These are phyloP conservation scores for Talaromyces liani DNA, from an alignment of 495 filamentous ascomycete species.

Conservation along the genomic window DNA sequence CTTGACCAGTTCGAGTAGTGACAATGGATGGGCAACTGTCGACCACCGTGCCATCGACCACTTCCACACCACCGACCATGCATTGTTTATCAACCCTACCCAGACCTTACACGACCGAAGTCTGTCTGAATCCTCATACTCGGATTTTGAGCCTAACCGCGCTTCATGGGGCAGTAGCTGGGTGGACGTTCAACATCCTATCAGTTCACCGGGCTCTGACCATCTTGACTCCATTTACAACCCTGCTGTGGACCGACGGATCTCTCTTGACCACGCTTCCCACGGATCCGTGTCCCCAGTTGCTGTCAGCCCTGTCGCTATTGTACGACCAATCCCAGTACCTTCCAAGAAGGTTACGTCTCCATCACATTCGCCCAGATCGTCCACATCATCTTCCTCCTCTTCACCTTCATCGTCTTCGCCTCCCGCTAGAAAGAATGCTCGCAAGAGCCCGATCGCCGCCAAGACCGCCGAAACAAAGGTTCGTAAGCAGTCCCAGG, in stretches of 20 bases:
- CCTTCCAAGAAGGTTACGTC: conserved; percentile 64
- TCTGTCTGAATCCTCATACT: conserved; percentile 76
- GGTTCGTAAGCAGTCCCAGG: conserved; percentile 63
- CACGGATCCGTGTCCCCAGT: conserved; percentile 41
- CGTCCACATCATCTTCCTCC: conserved; percentile 38
- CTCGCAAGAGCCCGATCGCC: conserved; percentile 66
- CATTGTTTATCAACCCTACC: conserved; percentile 75
- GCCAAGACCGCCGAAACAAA: conserved; percentile 75
- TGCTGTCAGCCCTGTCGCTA: conserved; percentile 59
- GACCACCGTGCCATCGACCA: conserved; percentile 53
- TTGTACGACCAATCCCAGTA: conserved; percentile 54
- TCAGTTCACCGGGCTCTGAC: conserved; percentile 62
- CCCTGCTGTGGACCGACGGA: conserved; percentile 20
- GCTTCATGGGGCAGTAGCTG: conserved; percentile 65
- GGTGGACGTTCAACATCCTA: conserved; percentile 68
- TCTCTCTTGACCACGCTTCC: conserved; percentile 31
- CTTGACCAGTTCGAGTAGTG: conserved; percentile 65
- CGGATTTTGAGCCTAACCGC: conserved; percentile 41
- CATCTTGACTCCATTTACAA: conserved; percentile 57
- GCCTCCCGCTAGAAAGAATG: conserved; percentile 56
- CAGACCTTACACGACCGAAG: conserved; percentile 80
- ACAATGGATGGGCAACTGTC: conserved; percentile 75
- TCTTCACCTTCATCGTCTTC: conserved; percentile 55
- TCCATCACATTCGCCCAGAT: conserved; percentile 47
- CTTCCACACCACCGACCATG: conserved; percentile 42